A percentile compares a stretch with the other conserved stretches of the same genome.
Evolutionary conservation across 345 rosid genomes (phyloP).

Genomic region (Gynandropsis gynandra): DNA sequence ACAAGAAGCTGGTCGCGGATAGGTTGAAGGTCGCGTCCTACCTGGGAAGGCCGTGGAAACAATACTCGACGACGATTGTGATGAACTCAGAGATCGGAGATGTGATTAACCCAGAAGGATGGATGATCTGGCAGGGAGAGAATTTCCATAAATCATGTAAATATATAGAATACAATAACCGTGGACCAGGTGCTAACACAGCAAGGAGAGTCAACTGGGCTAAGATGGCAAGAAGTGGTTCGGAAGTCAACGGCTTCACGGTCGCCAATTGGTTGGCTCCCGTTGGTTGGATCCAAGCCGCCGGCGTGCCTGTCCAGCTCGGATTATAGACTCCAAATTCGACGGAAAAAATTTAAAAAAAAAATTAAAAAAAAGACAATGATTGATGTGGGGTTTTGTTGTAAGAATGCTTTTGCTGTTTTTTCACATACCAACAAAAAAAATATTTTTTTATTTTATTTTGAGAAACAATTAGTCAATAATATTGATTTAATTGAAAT

Average conservation of each 20-base stretch:
- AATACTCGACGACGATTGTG: conserved; percentile 39
- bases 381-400: too few species aligned
- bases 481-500: too few species aligned
- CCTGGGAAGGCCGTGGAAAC: conserved; percentile 78
- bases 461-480: too few species aligned
- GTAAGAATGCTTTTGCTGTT: too few species aligned
- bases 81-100: conserved; percentile 53
- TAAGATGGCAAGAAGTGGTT: conserved; percentile 27
- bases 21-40: conserved; percentile 34
- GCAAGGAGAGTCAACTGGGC: conserved; percentile 45
- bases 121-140: conserved; percentile 41
- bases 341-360: conserved; percentile 7
- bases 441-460: too few species aligned
- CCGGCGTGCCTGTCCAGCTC: conserved; percentile 34
- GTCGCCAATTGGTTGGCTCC: conserved; percentile 36
- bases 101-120: conserved; percentile 51
- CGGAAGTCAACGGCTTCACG: conserved; percentile 39
- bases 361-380: too few species aligned
- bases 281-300: conserved; percentile 32
- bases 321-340: conserved; percentile 17
- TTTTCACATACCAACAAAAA: too few species aligned
- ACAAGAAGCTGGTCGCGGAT: conserved; percentile 33
- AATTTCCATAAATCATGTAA: conserved; percentile 20
- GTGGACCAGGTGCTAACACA: conserved; percentile 51
- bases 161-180: conserved; percentile 53